phyloP scores from a whole-genome alignment of 1,284 basidiomycete genomes.

The Leccinum subspadiceum region DNA sequence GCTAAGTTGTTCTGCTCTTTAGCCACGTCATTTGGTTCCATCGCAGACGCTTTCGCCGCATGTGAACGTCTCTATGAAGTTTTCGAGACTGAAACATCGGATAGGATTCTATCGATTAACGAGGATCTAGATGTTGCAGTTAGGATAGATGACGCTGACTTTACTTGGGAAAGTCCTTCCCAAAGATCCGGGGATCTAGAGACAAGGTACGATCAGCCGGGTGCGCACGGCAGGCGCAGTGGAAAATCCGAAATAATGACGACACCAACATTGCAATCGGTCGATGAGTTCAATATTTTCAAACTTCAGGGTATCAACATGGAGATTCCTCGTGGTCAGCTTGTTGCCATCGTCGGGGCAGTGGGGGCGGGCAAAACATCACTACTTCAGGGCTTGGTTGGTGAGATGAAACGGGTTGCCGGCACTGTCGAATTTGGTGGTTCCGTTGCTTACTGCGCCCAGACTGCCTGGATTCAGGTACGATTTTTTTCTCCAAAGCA shows the following conservation, averaged over 20 bases:
- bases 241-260: neutral
- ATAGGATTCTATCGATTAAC: constrained; percentile 51
- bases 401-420: constrained; percentile 70
- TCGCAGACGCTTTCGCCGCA: constrained; percentile 79
- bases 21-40: constrained; percentile 76
- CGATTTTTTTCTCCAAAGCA: constrained; percentile 28
- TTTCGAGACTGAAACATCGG: constrained; percentile 76
- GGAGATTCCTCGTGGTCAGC: constrained; percentile 65
- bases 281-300: constrained; percentile 15
- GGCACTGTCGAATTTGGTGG: constrained; percentile 72
- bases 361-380: constrained; percentile 69
- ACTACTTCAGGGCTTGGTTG: constrained; percentile 74
- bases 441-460: constrained; percentile 77
- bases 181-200: constrained; percentile 42
- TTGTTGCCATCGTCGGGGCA: constrained; percentile 80
- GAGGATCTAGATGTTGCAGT: constrained; percentile 60
- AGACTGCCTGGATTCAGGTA: constrained; percentile 87
- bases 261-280: neutral
- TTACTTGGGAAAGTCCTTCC: constrained; percentile 83
- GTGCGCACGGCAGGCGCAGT: neutral
- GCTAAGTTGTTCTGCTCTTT: constrained; percentile 3
- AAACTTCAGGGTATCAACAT: constrained; percentile 53
- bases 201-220: constrained; percentile 14
- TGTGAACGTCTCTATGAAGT: constrained; percentile 65
- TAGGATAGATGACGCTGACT: constrained; percentile 64